Base-by-base conservation (phyloP, 768 basidiomycete species). In the Sporobolomyces phaffii region DNA sequence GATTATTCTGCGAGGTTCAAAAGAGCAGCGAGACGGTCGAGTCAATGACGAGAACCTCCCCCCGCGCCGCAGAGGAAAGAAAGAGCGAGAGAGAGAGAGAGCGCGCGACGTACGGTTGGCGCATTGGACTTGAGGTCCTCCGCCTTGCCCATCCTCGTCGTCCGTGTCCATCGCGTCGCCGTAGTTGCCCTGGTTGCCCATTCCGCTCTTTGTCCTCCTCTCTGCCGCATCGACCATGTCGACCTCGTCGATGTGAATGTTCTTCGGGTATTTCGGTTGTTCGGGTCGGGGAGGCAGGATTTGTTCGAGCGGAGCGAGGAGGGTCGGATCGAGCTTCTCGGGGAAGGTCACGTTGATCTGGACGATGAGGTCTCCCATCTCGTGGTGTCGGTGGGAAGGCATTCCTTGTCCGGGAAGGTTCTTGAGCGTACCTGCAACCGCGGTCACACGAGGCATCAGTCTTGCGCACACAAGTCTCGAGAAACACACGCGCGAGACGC, bases 371-470 rank as follows among this genome's bases (percentile, higher is more conserved):
- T 98, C 91, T 43, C 96, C 96, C 44, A 86, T 84, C 76, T 99
- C 92, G 80, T 98, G 96, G 79, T 98, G 94, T 67, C 96, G 86
- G 78, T 89, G 89, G 56, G 96, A 97, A 17, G 94, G 96, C 96
- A 99, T 99, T 68, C 96, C 96, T 80, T 98, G 93, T 7, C 89
- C 90, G 53, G 84, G 84, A 73, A 99, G 87, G 71, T 93, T 87
- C 80, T 96, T 97, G 75, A 92, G 76, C 48, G 88, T 87, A 67
- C 88, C 94, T 93, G 73, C n/a, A n/a, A n/a, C n/a, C n/a, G n/a
- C n/a, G n/a, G n/a, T n/a, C n/a, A n/a, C n/a, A n/a, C n/a, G n/a
- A n/a, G n/a, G n/a, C n/a, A n/a, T n/a, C n/a, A n/a, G n/a, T n/a
- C n/a, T n/a, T n/a, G n/a, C n/a, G n/a, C n/a, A n/a, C n/a, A n/a